A percentile compares a stretch with the other conserved stretches of the same genome.
These are phyloP conservation scores for Eutrema yunnanense DNA, from an alignment of 345 rosid species.

Conservation along the genomic window DNA sequence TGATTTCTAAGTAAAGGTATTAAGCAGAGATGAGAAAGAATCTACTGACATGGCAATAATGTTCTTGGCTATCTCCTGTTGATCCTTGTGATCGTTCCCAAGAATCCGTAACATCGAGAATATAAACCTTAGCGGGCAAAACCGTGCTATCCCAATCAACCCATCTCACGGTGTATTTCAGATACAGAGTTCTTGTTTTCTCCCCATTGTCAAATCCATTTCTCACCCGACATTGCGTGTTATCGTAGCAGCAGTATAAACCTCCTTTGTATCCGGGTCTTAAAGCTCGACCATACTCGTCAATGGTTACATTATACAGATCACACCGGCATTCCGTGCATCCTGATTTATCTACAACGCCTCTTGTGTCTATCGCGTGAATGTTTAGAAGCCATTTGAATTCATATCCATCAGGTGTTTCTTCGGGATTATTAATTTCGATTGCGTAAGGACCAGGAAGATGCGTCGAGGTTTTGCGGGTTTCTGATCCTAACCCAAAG, in stretches of 20 bases:
- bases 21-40: not conserved
- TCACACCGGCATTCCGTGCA: conserved; percentile 77
- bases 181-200: conserved; percentile 43
- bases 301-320: conserved; percentile 63
- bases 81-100: conserved; percentile 39
- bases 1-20: not conserved
- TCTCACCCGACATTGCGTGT: conserved; percentile 51
- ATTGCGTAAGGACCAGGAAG: conserved; percentile 86
- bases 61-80: conserved; percentile 33
- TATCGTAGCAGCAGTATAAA: conserved; percentile 59
- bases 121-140: conserved; percentile 62
- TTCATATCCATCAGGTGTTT: conserved; percentile 59
- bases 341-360: conserved; percentile 62
- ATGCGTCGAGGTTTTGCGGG: conserved; percentile 52
- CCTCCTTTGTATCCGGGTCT: conserved; percentile 69
- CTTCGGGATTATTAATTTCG: conserved; percentile 59
- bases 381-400: conserved; percentile 73
- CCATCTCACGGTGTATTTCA: conserved; percentile 69
- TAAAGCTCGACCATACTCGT: conserved; percentile 40
- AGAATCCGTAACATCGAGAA: conserved; percentile 73
- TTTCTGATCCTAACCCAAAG: conserved; percentile 85
- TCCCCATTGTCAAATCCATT: conserved; percentile 44
- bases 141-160: conserved; percentile 55
- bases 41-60: conserved; percentile 52
- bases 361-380: conserved; percentile 85